Base-by-base conservation (phyloP, 495 filamentous ascomycete genomes). In the Lepidopterella palustris region DNA sequence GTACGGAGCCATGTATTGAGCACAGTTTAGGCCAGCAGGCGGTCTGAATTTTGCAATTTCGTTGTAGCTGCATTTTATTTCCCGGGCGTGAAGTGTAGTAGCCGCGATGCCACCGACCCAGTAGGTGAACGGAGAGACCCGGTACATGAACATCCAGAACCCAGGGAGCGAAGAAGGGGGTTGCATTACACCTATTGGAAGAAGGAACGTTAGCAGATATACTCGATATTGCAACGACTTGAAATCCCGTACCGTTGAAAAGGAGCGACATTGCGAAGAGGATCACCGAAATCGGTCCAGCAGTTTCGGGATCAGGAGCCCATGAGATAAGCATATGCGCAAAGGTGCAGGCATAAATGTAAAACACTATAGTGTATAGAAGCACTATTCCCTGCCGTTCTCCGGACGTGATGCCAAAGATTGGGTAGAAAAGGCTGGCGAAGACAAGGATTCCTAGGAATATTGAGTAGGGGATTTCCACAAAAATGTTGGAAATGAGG, bases 91-190 rank as follows among this genome's bases (percentile, higher is more conserved):
- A 5, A 92, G 66, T 0, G 77, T 82, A 0, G 76, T 78, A 0
- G 83, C 79, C 11, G 89, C 66, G 69, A 90, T 82, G 20, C 80
- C 82, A 31, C 77, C 79, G 9, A 90, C 80, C 1, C 88, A 74
- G 62, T 92, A 90, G 0, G 84, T 87, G 61, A 92, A 84, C 3
- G 89, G 88, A 5, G 86, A 88, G 54, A 88, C 75, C 26, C 85
- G 84, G 71, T 91, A 89, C 86, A 91, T 89, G 77, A 90, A 90
- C 63, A 88, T 88, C 87, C 88, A 91, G 77, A 91, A 91, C 10
- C 81, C 71, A 15, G 86, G 87, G 31, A 59, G 32, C n/a, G 57
- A 42, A 10, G n/a, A 21, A 11, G 53, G 55, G 2, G 53, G n/a
- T 24, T 60, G 58, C 26, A 65, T 20, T 0, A 61, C 58, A 28